Base-by-base conservation (phyloP, 1,139 yeast species). In the Zhuliangozyma blackwelliae region DNA sequence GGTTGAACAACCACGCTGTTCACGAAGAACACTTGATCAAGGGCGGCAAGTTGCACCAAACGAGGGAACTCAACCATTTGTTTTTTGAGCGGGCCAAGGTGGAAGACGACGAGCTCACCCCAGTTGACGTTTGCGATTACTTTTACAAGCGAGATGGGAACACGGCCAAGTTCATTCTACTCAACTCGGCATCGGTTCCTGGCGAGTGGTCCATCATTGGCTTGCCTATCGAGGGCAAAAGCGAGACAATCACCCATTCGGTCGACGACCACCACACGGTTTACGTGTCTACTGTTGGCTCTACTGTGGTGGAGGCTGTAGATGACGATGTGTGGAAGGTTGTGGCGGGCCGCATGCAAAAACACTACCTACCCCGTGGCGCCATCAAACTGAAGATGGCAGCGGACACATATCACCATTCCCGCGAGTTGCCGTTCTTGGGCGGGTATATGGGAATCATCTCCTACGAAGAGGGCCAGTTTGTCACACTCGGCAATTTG, bases 191-290 rank as follows among this genome's bases (percentile, higher is more conserved):
- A 0, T 72, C 89, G 0, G 52, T 62, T 10, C 96, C 96, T 0
- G 97, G 97, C 0, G 72, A 80, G 41, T 88, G 95, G 92, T 80
- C 96, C 0, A 80, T 92, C 9, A 75, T 92, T 39, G 97, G 95
- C 0, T 50, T 88, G 1, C 88, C 94, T 0, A 72, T 71, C 10
- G 46, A 47, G 1, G 65, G 63, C 0, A 53, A 58, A 25, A 79
- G 94, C 2, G 70, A 70, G 13, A 75, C 81, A 2, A 67, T 88
- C 21, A 75, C 87, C 1, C 90, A 88, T 51, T 85, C 88, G 2
- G 66, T 75, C 1, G 75, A 71, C 39, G 56, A 53, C 4, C 55
- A 55, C 29, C 37, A 54, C 3, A 40, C 40, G 6, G 58, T 65
- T 5, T 35, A 39, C 7, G 27, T 54, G 7, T 50, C 52, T 11